Percentiles rank a stretch among this genome's conserved stretches.
Conservation (phyloP, 768 basidiomycete species). For the Termitomyces sp. region DNA sequence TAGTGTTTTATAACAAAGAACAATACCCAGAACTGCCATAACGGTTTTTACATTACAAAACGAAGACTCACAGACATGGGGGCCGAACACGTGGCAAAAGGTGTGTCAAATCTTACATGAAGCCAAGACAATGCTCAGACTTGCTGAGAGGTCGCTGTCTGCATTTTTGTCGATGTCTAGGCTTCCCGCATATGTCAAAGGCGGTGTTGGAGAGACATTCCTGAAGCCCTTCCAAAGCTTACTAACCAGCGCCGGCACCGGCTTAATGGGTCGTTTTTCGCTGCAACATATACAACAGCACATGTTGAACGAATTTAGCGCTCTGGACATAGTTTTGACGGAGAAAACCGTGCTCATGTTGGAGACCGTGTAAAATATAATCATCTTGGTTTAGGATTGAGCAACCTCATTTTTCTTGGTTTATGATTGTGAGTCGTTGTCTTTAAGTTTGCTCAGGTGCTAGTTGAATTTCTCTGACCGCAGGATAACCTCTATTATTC, state of each 20-base stretch:
- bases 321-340: conserved; percentile 73
- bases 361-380: conserved; percentile 82
- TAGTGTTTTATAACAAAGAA: too few species aligned
- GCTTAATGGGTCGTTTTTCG: conserved; percentile 93
- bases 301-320: conserved; percentile 76
- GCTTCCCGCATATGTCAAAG: conserved; percentile 95
- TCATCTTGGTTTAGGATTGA: too few species aligned
- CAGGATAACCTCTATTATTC: conserved; percentile 94
- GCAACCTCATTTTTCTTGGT: conserved; percentile 95
- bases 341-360: conserved; percentile 71
- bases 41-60: too few species aligned
- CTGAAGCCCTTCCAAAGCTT: conserved; percentile 88
- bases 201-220: conserved; percentile 89
- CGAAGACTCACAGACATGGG: conserved; percentile 92
- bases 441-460: not conserved
- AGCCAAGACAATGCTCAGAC: not conserved
- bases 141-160: conserved; percentile 72
- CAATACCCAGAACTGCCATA: too few species aligned
- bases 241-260: conserved; percentile 87
- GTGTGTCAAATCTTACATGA: conserved; percentile 25
- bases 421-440: conserved; percentile 62
- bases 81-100: conserved; percentile 95
- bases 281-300: conserved; percentile 87
- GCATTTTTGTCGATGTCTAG: conserved; percentile 86
- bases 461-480: not conserved